Conservation (phyloP, 75 land plant genomes). For the Gnetum montanum region DNA sequence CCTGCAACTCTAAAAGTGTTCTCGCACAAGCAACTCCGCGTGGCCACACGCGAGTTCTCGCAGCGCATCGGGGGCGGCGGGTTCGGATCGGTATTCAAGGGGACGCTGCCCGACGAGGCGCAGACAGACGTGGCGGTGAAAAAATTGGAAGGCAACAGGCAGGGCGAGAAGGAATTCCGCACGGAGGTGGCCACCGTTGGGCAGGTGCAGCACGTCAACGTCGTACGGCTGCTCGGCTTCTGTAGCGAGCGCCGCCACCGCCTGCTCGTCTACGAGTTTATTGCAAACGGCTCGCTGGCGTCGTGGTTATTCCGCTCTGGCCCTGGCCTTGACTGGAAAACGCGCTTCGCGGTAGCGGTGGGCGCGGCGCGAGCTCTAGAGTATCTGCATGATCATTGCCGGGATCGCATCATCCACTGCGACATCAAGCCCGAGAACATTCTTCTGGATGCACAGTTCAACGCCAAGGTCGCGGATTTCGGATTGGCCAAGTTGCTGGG, state of each 20-base stretch:
- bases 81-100: conserved; percentile 16
- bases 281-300: conserved; percentile 15
- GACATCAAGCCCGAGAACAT: conserved; percentile 78
- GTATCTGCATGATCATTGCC: conserved; percentile 59
- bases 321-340: conserved; percentile 24
- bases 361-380: conserved; percentile 57
- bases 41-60: conserved; percentile 13
- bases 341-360: conserved; percentile 31
- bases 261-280: conserved; percentile 19
- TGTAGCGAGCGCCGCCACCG: conserved; percentile 11
- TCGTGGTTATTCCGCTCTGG: conserved; percentile 6
- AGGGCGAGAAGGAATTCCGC: conserved; percentile 19
- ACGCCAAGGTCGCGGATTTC: conserved; percentile 48
- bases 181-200: conserved; percentile 19
- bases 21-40: conserved; percentile 11
- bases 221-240: conserved; percentile 18
- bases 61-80: conserved; percentile 17
- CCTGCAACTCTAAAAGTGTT: conserved; percentile 6
- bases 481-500: conserved; percentile 57
- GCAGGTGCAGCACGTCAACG: conserved; percentile 13
- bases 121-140: conserved; percentile 19
- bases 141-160: conserved; percentile 7
- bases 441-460: conserved; percentile 41
- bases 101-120: conserved; percentile 10
- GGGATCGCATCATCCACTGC: conserved; percentile 43